These are phyloP conservation scores for Rhizopus microsporus DNA, from an alignment of 371 early-diverging fungal genomes.

Conservation along the genomic window DNA sequence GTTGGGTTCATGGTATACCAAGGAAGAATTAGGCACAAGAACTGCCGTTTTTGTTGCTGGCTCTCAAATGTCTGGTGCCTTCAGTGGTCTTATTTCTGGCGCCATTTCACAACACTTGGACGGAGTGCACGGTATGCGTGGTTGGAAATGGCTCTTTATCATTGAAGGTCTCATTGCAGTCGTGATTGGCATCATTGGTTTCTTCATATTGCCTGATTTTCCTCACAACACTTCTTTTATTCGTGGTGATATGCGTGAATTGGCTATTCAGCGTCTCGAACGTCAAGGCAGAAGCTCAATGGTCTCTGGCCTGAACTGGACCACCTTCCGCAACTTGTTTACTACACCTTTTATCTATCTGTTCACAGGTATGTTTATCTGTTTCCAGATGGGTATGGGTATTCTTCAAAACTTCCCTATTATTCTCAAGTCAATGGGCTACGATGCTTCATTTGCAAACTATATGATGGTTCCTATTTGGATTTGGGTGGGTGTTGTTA, in stretches of 20 bases:
- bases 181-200: constrained; percentile 41
- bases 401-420: constrained; percentile 44
- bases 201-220: constrained; percentile 58
- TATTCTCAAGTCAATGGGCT: constrained; percentile 36
- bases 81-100: constrained; percentile 63
- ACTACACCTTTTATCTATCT: constrained; percentile 43
- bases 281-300: constrained; percentile 33
- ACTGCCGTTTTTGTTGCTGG: constrained; percentile 69
- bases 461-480: constrained; percentile 51
- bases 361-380: constrained; percentile 38
- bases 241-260: constrained; percentile 44
- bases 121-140: constrained; percentile 48
- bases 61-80: constrained; percentile 66
- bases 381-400: constrained; percentile 52
- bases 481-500: constrained; percentile 42
- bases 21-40: constrained; percentile 74
- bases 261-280: constrained; percentile 53
- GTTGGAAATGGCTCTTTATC: constrained; percentile 67
- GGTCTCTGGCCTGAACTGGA: constrained; percentile 29
- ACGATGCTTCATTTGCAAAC: constrained; percentile 36
- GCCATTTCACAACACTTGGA: constrained; percentile 38
- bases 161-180: constrained; percentile 58
- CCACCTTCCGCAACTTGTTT: constrained; percentile 38
- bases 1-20: constrained; percentile 78
- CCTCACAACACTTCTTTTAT: constrained; percentile 57